Conservation (phyloP, 1,284 basidiomycete species). For the Kalmanozyma brasiliensis region DNA sequence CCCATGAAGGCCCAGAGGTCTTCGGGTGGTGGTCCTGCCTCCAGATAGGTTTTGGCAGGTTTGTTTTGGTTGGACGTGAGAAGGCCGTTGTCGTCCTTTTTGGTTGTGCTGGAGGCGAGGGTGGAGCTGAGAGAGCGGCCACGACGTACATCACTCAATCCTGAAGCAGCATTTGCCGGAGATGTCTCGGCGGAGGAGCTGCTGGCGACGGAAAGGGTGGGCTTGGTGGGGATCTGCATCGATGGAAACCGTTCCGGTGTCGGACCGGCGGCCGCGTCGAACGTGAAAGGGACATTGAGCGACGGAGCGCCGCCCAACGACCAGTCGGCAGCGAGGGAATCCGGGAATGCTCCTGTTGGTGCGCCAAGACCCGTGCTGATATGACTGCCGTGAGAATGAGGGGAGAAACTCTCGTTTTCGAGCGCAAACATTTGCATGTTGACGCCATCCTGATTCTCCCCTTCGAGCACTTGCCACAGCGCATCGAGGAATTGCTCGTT, state of each 20-base stretch:
- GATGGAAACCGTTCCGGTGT: slow-evolving; percentile 28
- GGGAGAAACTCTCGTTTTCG: slow-evolving; percentile 43
- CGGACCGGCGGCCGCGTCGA: slow-evolving; percentile 36
- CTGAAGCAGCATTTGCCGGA: slow-evolving; percentile 15
- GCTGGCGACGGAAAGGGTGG: slow-evolving; percentile 33
- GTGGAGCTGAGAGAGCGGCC: slow-evolving; percentile 19
- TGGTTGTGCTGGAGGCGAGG: slow-evolving; percentile 7
- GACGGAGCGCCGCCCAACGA: slow-evolving; percentile 35
- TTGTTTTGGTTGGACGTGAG: slow-evolving; percentile 11
- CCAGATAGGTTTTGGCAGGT: slow-evolving; percentile 32
- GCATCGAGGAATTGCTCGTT: slow-evolving; percentile 54
- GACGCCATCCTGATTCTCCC: slow-evolving; percentile 45
- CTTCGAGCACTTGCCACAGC: slow-evolving; percentile 48
- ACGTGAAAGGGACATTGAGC: slow-evolving; percentile 46
- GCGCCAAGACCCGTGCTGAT: slow-evolving; percentile 26
- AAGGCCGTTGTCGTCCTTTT: slow-evolving; percentile 1
- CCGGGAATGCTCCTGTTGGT: slow-evolving; percentile 17
- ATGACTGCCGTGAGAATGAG: slow-evolving; percentile 33
- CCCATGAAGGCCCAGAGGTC: slow-evolving; percentile 48
- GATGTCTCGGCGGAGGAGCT: slow-evolving; percentile 44
- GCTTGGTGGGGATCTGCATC: slow-evolving; percentile 32
- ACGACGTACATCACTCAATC: slow-evolving; percentile 3
- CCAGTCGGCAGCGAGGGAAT: slow-evolving; percentile 43
- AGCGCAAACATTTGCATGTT: slow-evolving; percentile 51
- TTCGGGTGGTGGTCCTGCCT: slow-evolving; percentile 33